These are phyloP conservation scores for Hirsutella minnesotensis DNA, from an alignment of 2,329 filamentous ascomycete genomes.

Conservation along the genomic window DNA sequence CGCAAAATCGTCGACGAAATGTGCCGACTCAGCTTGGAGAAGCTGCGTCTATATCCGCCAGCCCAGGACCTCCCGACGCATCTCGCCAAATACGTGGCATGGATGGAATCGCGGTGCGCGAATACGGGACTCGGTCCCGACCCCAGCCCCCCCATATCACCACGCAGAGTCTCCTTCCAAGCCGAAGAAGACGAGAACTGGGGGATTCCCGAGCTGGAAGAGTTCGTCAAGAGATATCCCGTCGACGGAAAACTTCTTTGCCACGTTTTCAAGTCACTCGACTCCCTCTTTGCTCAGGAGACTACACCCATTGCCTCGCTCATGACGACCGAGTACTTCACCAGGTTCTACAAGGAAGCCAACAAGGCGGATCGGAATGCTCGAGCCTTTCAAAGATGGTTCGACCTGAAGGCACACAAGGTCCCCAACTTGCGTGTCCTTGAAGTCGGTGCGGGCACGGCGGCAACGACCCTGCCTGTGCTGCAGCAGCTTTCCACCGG, in stretches of 20 bases:
- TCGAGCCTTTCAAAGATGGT: not conserved
- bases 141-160: not conserved
- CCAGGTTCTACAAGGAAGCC: not conserved
- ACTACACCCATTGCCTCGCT: not conserved
- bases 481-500: not conserved
- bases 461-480: not conserved
- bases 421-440: not conserved
- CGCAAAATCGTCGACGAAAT: not conserved
- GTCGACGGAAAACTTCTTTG: conserved; percentile 1
- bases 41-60: not conserved
- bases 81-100: not conserved
- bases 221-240: not conserved
- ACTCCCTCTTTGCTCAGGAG: not conserved
- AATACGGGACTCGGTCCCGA: not conserved
- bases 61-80: not conserved
- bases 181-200: not conserved
- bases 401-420: conserved; percentile 2
- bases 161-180: not conserved
- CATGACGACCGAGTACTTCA: conserved; percentile 1
- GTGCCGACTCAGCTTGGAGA: not conserved
- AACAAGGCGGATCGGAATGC: not conserved
- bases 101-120: not conserved
- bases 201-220: not conserved
- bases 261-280: conserved; percentile 1
- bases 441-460: conserved; percentile 1